These are phyloP conservation scores for Scortechinia acanthostroma DNA, from an alignment of 2,329 filamentous ascomycete genomes.

Conservation along the genomic window DNA sequence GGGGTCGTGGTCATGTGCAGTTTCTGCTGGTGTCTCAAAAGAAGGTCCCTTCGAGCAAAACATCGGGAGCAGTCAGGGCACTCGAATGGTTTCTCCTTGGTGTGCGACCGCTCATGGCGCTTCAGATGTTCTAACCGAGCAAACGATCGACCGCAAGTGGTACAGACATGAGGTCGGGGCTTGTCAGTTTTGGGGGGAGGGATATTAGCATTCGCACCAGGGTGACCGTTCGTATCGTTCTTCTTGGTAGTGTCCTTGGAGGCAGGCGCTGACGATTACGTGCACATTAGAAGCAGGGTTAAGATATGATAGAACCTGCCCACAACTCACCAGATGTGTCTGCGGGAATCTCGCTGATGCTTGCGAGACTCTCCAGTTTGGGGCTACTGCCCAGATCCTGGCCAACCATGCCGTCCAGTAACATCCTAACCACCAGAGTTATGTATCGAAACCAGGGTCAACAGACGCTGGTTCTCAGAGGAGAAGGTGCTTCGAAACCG, in stretches of 20 bases:
- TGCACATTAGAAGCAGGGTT: not conserved
- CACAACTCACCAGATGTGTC: not conserved
- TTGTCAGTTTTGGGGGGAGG: constrained; percentile 94
- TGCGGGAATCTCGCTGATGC: not conserved
- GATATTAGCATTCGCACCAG: constrained; percentile 21
- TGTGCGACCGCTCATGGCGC: constrained; percentile 94
- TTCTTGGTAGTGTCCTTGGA: not conserved
- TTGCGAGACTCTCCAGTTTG: not conserved
- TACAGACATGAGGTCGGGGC: constrained; percentile 87
- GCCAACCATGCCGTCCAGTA: not conserved
- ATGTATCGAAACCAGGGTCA: too few species aligned
- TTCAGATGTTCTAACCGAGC: constrained; percentile 93
- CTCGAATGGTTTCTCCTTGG: constrained; percentile 97
- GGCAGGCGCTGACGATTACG: not conserved
- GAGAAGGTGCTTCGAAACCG: too few species aligned
- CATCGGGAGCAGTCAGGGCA: constrained; percentile 90
- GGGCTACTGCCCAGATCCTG: not conserved
- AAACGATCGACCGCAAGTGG: constrained; percentile 84
- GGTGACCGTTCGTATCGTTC: constrained; percentile 6
- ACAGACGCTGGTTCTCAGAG: too few species aligned
- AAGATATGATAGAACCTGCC: too few species aligned
- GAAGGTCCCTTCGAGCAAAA: constrained; percentile 85
- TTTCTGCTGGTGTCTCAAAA: constrained; percentile 96
- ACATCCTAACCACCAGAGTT: not conserved
- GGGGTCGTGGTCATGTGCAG: constrained; percentile 88